phyloP scores from a whole-genome alignment of 371 early-diverging fungal species.

The Nematocida ironsii region DNA sequence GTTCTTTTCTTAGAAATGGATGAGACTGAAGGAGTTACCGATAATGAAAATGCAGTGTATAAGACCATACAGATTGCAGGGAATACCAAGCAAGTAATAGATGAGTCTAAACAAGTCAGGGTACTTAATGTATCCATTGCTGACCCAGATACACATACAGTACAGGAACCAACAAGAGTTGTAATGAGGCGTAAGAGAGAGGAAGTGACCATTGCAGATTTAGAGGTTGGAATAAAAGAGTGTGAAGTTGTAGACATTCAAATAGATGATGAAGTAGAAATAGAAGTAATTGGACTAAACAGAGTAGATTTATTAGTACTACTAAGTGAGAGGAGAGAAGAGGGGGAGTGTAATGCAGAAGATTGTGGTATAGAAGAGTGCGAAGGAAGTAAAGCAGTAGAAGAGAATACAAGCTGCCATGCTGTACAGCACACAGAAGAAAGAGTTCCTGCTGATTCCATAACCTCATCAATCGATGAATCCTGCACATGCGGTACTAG shows the following conservation, averaged over 20 bases:
- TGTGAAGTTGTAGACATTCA: constrained; percentile 27
- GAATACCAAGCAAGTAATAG: not conserved
- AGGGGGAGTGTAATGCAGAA: not conserved
- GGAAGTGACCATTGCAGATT: not conserved
- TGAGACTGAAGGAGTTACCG: not conserved
- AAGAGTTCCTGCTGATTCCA: not conserved
- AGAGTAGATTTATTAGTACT: not conserved
- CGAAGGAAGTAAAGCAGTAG: not conserved
- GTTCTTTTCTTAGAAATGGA: constrained; percentile 42
- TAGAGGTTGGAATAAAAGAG: constrained; percentile 14
- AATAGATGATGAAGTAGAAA: not conserved
- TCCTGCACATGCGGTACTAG: not conserved
- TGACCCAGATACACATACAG: not conserved
- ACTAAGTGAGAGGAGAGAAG: not conserved
- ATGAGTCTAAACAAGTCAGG: not conserved
- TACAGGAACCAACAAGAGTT: not conserved
- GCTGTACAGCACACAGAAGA: constrained; percentile 2
- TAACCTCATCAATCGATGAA: not conserved
- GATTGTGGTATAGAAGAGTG: not conserved
- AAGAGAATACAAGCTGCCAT: not conserved
- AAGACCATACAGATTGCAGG: not conserved
- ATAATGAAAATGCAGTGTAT: not conserved
- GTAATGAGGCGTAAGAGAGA: not conserved
- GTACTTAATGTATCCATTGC: constrained; percentile 17
- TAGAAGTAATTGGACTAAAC: not conserved